Percentiles rank a stretch among this genome's conserved stretches.
phyloP scores from a whole-genome alignment of 1,139 yeast genomes.

The Yamadazyma taylorii region DNA sequence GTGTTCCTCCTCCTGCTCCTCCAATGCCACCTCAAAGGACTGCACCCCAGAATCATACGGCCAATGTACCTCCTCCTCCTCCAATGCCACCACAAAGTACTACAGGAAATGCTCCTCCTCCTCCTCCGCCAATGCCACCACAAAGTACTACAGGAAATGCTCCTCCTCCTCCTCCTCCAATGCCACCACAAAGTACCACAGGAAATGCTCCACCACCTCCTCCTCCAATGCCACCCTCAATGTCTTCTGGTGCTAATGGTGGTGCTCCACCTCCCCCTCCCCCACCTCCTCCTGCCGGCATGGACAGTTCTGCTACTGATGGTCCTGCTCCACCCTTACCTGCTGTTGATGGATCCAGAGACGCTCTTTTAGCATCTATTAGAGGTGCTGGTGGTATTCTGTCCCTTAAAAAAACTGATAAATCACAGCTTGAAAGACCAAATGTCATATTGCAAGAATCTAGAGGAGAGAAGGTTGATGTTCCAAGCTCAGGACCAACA shows the following conservation, averaged over 20 bases:
- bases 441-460: slow-evolving; percentile 72
- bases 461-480: slow-evolving; percentile 50
- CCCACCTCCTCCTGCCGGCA: slow-evolving; percentile 22
- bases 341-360: slow-evolving; percentile 57
- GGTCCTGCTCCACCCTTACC: slow-evolving; percentile 23
- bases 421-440: slow-evolving; percentile 78
- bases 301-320: slow-evolving; percentile 15
- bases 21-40: slow-evolving; percentile 10
- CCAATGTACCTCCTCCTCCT: slow-evolving; percentile 3
- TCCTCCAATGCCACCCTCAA: slow-evolving; percentile 22
- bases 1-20: slow-evolving; percentile 3
- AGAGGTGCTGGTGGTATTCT: slow-evolving; percentile 77
- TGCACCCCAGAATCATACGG: neutral
- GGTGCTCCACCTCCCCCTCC: slow-evolving; percentile 20
- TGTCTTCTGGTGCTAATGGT: too few species aligned
- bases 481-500: slow-evolving; percentile 27
- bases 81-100: slow-evolving; percentile 11
- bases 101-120: slow-evolving; percentile 14
- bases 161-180: slow-evolving; percentile 22
- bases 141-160: slow-evolving; percentile 12
- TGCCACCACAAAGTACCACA: slow-evolving; percentile 14
- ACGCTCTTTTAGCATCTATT: slow-evolving; percentile 84
- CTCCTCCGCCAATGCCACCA: slow-evolving; percentile 17
- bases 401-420: slow-evolving; percentile 72
- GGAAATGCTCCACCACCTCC: slow-evolving; percentile 22